Evolutionary conservation across 768 basidiomycete species (phyloP), one percentile per base, ranked within the genome.

Genomic region (Mycena venus): DNA sequence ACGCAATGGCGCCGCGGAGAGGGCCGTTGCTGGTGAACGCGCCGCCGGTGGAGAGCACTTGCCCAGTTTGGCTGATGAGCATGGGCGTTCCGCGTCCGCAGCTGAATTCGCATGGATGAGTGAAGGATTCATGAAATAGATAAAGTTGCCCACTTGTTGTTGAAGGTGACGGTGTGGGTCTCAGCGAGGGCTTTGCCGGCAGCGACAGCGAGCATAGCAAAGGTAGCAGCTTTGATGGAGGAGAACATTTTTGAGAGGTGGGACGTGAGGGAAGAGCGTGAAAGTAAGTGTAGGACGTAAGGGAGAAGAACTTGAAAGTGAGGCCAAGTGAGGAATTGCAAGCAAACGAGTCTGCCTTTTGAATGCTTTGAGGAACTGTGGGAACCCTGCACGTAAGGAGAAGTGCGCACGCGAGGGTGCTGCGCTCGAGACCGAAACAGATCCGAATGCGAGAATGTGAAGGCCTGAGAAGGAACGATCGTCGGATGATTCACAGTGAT

Each of bases 1-100:
- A 81, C 75, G 83, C 83, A 49, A 85, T 84, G 4, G 82, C 82
- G 49, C 76, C 53, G 8, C 34, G 31, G 31, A 83, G 63, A 15
- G 83, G 83, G 0, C 84, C 82, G 44, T 80, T 77, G 47, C 19
- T 47, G 27, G 78, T 82, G 56, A 74, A 81, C n/a, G 75, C 75
- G 10, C 74, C 78, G 4, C 83, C 83, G 40, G 78, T 82, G 47
- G 82, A 82, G 17, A 84, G 76, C 11, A 79, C 74, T n/a, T 74
- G 72, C 29, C 72, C 75, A 17, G 72, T 75, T 58, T 79, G 79
- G 31, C 51, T 53, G 19, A 80, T 79, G 31, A 83, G 71, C 17
- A 67, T 78, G 9, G 82, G 82, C 79, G 77, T 75, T 53, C 77
- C 77, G 38, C 0, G 34, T 12, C 64, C 68, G 44, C 77, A 77